Conservation (phyloP, 352 stramenopile genomes). For the Pythium oligandrum region DNA sequence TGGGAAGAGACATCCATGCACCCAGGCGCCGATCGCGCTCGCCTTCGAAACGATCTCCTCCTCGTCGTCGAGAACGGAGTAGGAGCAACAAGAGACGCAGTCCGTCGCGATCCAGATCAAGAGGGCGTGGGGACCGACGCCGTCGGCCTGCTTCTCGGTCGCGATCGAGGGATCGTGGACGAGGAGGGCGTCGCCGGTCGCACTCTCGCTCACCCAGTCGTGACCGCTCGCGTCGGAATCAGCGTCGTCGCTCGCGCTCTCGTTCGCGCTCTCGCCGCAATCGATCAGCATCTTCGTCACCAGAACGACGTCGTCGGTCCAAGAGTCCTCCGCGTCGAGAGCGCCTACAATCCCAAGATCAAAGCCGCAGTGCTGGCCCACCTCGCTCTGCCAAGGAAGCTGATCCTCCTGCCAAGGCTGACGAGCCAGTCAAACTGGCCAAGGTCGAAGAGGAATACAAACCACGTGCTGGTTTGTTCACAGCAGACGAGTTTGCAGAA, state of each 20-base stretch:
- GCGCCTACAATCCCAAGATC: conserved; percentile 1
- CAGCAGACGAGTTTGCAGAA: conserved; percentile 53
- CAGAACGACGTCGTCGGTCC: neutral
- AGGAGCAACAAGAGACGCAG: neutral
- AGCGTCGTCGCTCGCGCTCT: no score
- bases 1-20: conserved; percentile 15
- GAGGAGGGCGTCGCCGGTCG: neutral
- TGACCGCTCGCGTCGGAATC: neutral
- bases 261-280: no score
- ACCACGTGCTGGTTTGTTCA: conserved; percentile 54
- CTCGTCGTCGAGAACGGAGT: neutral
- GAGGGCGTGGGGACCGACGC: neutral
- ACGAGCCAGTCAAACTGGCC: no score
- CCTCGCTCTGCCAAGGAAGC: neutral
- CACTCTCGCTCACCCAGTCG: neutral
- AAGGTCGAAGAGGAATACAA: conserved; percentile 24
- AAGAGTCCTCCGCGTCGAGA: neutral
- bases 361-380: conserved; percentile 5
- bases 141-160: conserved; percentile 3
- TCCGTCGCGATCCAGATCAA: conserved; percentile 10
- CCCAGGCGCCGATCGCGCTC: neutral
- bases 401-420: no score
- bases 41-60: neutral
- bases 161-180: neutral
- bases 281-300: no score